Evolutionary conservation across 2,329 filamentous ascomycete genomes (phyloP).

Genomic region (Trichoderma semiorbis): DNA sequence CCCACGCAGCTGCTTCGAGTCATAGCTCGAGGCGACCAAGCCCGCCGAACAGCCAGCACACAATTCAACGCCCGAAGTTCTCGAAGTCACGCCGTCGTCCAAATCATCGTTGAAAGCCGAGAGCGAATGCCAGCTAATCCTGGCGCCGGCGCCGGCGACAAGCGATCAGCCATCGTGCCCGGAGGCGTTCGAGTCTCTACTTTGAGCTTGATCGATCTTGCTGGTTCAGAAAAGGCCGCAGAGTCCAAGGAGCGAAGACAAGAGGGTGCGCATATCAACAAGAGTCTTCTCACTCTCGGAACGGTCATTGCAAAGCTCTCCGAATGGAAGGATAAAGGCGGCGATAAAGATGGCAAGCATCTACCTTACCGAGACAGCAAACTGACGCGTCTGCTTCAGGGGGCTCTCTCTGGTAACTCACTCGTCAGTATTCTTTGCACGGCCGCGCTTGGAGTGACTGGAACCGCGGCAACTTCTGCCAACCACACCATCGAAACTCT

Average conservation of each 20-base stretch:
- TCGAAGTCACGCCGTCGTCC: conserved; percentile 95
- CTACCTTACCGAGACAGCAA: conserved; percentile 97
- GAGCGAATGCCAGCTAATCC: conserved; percentile 66
- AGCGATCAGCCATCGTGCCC: conserved; percentile 67
- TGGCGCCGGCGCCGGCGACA: conserved; percentile 40
- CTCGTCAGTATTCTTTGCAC: conserved; percentile 97
- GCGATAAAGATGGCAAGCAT: conserved; percentile 85
- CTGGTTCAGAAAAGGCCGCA: conserved; percentile 92
- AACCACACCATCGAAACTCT: conserved; percentile 84
- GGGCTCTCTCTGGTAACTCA: conserved; percentile 87
- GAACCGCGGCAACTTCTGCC: conserved; percentile 65
- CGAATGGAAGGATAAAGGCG: conserved; percentile 76
- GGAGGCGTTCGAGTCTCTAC: conserved; percentile 95
- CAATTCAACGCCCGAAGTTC: conserved; percentile 97
- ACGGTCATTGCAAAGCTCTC: conserved; percentile 94
- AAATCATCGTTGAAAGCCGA: conserved; percentile 96
- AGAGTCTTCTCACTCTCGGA: conserved; percentile 89
- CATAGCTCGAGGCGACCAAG: conserved; percentile 90
- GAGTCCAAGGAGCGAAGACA: conserved; percentile 91
- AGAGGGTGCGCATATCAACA: conserved; percentile 98
- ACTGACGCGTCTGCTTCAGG: conserved; percentile 86
- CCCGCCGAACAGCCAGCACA: conserved; percentile 84
- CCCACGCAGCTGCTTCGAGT: conserved; percentile 92
- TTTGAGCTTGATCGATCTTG: conserved; percentile 90
- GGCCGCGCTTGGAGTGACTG: conserved; percentile 79